These are phyloP conservation scores for Cnidoscolus chayamansa DNA, from an alignment of 441 rosid genomes.

Conservation along the genomic window DNA sequence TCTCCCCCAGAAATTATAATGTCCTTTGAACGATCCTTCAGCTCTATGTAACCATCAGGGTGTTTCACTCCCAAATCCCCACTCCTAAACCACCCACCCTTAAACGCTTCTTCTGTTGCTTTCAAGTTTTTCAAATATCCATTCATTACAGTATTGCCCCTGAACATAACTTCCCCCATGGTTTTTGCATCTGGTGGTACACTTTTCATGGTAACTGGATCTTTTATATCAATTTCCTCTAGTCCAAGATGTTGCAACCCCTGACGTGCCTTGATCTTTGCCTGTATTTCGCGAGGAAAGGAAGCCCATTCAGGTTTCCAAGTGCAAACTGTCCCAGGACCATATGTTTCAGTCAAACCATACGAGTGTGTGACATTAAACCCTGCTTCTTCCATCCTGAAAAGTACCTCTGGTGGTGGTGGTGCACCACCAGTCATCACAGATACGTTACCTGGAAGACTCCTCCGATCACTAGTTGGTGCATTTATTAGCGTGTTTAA, in stretches of 20 bases:
- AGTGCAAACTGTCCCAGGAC: slow-evolving; percentile 55
- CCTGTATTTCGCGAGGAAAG: slow-evolving; percentile 40
- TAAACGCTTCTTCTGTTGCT: slow-evolving; percentile 53
- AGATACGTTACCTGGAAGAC: slow-evolving; percentile 47
- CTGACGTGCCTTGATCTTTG: slow-evolving; percentile 52
- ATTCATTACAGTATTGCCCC: slow-evolving; percentile 70
- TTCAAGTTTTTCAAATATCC: slow-evolving; percentile 53
- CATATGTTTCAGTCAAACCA: slow-evolving; percentile 71
- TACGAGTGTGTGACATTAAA: slow-evolving; percentile 54
- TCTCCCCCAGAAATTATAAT: slow-evolving; percentile 69
- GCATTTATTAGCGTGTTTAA: slow-evolving; percentile 64
- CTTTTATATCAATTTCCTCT: slow-evolving; percentile 53
- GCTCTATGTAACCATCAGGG: slow-evolving; percentile 54
- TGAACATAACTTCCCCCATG: slow-evolving; percentile 66
- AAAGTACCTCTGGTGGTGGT: slow-evolving; percentile 49
- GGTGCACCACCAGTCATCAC: slow-evolving; percentile 67
- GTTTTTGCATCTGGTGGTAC: slow-evolving; percentile 55
- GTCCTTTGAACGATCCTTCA: slow-evolving; percentile 62
- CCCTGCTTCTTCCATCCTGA: slow-evolving; percentile 56
- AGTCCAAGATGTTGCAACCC: slow-evolving; percentile 61
- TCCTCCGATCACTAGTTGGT: slow-evolving; percentile 20
- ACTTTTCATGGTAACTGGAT: slow-evolving; percentile 48
- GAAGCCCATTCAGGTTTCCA: slow-evolving; percentile 77
- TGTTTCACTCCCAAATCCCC: slow-evolving; percentile 65
- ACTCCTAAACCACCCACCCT: slow-evolving; percentile 62